phyloP scores from a whole-genome alignment of 1,284 basidiomycete genomes.

The Naganishia liquefaciens region DNA sequence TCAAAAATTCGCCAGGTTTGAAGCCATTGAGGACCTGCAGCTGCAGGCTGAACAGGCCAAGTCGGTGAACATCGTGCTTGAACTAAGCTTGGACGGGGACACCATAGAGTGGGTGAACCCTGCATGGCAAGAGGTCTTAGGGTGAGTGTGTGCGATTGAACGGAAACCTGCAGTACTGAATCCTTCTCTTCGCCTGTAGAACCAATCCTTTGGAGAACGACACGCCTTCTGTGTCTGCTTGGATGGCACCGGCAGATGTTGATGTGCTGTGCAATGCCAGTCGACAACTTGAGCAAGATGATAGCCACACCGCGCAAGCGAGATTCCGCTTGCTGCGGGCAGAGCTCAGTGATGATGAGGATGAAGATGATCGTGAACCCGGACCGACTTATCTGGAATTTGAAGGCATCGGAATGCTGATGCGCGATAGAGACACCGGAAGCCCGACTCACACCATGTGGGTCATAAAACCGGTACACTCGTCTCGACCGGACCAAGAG shows the following conservation, averaged over 20 bases:
- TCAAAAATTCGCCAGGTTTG: constrained; percentile 56
- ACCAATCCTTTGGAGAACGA: constrained; percentile 79
- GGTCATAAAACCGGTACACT: constrained; percentile 86
- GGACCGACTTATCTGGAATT: constrained; percentile 74
- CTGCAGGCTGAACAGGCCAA: constrained; percentile 88
- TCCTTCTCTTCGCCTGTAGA: constrained; percentile 55
- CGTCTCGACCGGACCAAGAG: constrained; percentile 43
- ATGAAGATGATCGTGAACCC: constrained; percentile 47
- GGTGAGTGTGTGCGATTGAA: constrained; percentile 62
- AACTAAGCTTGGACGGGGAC: constrained; percentile 89
- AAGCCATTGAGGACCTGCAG: constrained; percentile 78
- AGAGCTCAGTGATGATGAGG: constrained; percentile 45
- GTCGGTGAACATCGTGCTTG: constrained; percentile 92
- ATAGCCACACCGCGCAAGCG: constrained; percentile 91
- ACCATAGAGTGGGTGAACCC: constrained; percentile 87
- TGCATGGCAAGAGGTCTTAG: constrained; percentile 84
- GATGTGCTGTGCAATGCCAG: constrained; percentile 87
- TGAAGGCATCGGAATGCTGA: constrained; percentile 98
- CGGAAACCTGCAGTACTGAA: not conserved
- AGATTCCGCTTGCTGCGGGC: constrained; percentile 74
- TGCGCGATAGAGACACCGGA: constrained; percentile 85
- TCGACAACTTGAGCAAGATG: constrained; percentile 79
- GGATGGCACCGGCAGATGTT: constrained; percentile 81
- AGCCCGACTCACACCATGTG: constrained; percentile 97
- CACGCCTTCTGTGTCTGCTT: constrained; percentile 75